A percentile compares a stretch with the other conserved stretches of the same genome.
These are phyloP conservation scores for Plasmodium falciparum DNA, from an alignment of 169 alveolate species.

Conservation along the genomic window DNA sequence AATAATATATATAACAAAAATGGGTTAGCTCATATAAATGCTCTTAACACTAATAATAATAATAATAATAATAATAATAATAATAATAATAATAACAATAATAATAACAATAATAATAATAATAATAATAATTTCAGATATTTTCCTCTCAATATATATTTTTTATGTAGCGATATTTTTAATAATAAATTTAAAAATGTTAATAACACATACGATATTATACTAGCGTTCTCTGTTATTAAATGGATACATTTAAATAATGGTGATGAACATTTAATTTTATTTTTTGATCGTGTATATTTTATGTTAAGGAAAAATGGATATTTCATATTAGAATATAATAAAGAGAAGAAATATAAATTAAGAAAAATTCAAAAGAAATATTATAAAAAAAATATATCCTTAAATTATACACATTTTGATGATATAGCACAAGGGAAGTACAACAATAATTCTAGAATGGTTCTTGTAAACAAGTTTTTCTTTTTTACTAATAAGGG, in stretches of 20 bases:
- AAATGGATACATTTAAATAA: conserved; percentile 70
- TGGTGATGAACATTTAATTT: conserved; percentile 41
- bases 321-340: conserved; percentile 56
- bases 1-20: not conserved
- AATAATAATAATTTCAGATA: not conserved
- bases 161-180: conserved; percentile 49
- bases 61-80: not conserved
- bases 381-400: conserved; percentile 15
- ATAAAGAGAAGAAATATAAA: conserved; percentile 47
- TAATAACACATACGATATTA: conserved; percentile 44
- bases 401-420: conserved; percentile 34
- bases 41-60: not conserved
- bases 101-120: not conserved
- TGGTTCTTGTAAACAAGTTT: conserved; percentile 12
- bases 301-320: conserved; percentile 38
- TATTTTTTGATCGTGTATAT: conserved; percentile 50
- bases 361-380: conserved; percentile 24
- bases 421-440: conserved; percentile 40
- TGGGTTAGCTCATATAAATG: not conserved
- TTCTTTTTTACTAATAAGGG: conserved; percentile 4
- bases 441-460: conserved; percentile 21
- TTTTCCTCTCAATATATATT: conserved; percentile 57
- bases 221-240: conserved; percentile 47
- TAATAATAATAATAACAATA: not conserved
- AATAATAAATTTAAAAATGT: conserved; percentile 18